Percentiles rank a stretch among this genome's conserved stretches.
Conservation (phyloP, 495 filamentous ascomycete genomes). For the Astrocystis sublimbata region DNA sequence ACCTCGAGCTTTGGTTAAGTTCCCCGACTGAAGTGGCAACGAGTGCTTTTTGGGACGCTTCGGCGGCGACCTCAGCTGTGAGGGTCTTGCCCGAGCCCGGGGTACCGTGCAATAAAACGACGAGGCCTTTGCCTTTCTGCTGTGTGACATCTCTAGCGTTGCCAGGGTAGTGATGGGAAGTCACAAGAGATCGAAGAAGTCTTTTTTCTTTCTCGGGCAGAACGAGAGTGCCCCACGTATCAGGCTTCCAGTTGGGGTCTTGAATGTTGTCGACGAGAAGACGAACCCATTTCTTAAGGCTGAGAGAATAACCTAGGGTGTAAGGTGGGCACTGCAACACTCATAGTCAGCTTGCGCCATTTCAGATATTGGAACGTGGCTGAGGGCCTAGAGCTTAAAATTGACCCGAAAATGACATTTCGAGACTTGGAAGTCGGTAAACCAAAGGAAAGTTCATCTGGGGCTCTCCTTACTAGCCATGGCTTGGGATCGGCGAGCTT, state of each 20-base stretch:
- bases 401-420: no score
- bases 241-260: constrained; percentile 68
- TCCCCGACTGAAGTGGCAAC: constrained; percentile 31
- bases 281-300: constrained; percentile 80
- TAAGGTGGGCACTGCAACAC: constrained; percentile 57
- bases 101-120: constrained; percentile 50
- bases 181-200: constrained; percentile 80
- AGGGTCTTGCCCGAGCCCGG: constrained; percentile 61
- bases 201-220: constrained; percentile 74
- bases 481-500: constrained; percentile 43
- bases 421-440: no score
- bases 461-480: no score
- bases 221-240: constrained; percentile 75
- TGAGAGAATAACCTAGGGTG: constrained; percentile 78
- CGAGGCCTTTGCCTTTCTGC: constrained; percentile 61
- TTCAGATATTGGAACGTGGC: no score
- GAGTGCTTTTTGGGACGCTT: constrained; percentile 28
- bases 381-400: no score
- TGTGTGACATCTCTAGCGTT: constrained; percentile 69
- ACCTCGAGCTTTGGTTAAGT: constrained; percentile 25
- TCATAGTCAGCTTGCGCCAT: no score
- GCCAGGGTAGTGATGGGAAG: constrained; percentile 57
- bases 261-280: constrained; percentile 71
- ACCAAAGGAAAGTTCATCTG: no score
- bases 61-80: constrained; percentile 48